Base-by-base conservation (phyloP, 2,329 filamentous ascomycete genomes). In the Colletotrichum nymphaeae region DNA sequence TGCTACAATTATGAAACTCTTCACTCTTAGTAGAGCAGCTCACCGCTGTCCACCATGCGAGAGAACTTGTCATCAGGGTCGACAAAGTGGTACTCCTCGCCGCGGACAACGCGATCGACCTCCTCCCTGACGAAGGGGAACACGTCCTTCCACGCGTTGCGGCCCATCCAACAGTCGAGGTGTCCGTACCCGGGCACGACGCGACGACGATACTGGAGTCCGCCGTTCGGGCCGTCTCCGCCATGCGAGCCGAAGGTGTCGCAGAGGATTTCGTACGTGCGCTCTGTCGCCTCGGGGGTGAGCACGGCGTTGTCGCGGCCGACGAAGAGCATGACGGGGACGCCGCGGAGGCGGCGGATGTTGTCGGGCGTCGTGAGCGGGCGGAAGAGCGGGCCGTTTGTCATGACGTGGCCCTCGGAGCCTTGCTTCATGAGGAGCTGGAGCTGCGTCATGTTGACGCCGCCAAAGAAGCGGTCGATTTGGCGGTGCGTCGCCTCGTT, bases 401-500 rank as follows among this genome's bases (percentile, higher is more conserved):
- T 81, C 77, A 88, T 89, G 28, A 88, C 88, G 72, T 84, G 80
- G 22, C 88, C 89, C 6, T 83, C 79, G 73, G 76, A 78, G 6
- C 90, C 91, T 82, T 89, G 88, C 46, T 81, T 82, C 85, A 91
- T 91, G 12, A 93, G 85, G 70, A 91, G 82, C 46, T 85, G 79
- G 63, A 92, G 83, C 73, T 88, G 81, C 1, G 84, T 86, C 88
- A 92, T 92, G 79, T 88, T 90, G 66, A 90, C 87, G 67, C 91
- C 91, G 76, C 88, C 88, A 69, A 93, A 89, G 81, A 92, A 90
- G 37, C 87, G 85, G 78, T 90, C 86, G 59, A 92, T 87, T 77
- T 91, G 87, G 0, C 86, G 82, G 80, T 93, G 91, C 2, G 91
- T 93, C 3, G 88, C 89, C 81, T 89, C 89, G 81, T 92, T 93